Percentiles rank a stretch among this genome's conserved stretches.
phyloP scores from a whole-genome alignment of 371 early-diverging fungal species.

The Phascolomyces articulosus region DNA sequence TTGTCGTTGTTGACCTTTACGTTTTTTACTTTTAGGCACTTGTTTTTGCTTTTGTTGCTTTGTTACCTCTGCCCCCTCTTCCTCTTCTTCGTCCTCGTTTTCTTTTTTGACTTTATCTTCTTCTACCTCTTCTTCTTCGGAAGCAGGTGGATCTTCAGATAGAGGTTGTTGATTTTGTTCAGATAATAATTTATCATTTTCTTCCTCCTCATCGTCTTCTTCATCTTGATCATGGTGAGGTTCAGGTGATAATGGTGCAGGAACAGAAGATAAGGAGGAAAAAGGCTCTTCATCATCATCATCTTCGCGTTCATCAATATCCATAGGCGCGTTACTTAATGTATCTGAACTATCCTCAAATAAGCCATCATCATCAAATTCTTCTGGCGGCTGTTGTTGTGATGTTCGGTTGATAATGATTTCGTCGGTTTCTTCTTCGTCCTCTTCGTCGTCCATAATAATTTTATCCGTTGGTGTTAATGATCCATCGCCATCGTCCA shows the following conservation, averaged over 20 bases:
- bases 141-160: too few species aligned
- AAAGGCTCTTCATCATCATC: conserved; percentile 23
- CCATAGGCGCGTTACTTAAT: conserved; percentile 20
- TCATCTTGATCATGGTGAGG: conserved; percentile 11
- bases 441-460: conserved; percentile 16
- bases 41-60: not conserved
- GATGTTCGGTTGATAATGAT: not conserved
- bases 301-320: conserved; percentile 20
- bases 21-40: not conserved
- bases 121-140: conserved; percentile 10
- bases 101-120: not conserved
- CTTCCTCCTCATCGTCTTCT: conserved; percentile 22
- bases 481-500: conserved; percentile 28
- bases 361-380: conserved; percentile 11
- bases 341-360: conserved; percentile 23
- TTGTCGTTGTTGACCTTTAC: not conserved
- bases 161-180: too few species aligned
- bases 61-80: not conserved
- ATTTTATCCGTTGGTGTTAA: conserved; percentile 24
- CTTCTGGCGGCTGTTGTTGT: not conserved
- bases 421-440: not conserved
- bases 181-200: not conserved
- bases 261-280: conserved; percentile 10
- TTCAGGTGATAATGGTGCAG: conserved; percentile 10
- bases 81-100: not conserved